A percentile compares a stretch with the other conserved stretches of the same genome.
phyloP scores from a whole-genome alignment of 257 asterid species.

The Leonotis leonurus region DNA sequence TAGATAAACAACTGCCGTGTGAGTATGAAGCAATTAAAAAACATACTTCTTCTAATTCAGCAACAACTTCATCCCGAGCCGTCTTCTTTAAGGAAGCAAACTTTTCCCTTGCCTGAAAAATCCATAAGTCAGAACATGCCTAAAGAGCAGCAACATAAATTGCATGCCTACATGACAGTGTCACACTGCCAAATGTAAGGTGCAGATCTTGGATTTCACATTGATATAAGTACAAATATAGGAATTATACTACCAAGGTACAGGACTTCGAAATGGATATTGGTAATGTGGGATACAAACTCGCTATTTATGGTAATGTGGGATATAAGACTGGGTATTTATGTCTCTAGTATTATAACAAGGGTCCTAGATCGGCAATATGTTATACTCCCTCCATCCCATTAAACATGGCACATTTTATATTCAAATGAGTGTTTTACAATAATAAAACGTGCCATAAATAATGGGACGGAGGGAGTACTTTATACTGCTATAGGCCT shows the following conservation, averaged over 20 bases:
- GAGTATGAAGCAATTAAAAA: constrained; percentile 12
- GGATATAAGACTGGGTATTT: no score
- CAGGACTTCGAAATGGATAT: neutral
- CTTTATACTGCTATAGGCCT: no score
- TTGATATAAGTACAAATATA: neutral
- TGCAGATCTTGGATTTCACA: neutral
- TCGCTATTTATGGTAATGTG: no score
- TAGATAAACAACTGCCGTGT: neutral
- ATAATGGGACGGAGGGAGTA: no score
- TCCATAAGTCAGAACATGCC: constrained; percentile 10
- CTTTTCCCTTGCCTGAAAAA: constrained; percentile 80
- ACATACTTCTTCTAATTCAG: constrained; percentile 82
- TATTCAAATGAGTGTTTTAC: no score
- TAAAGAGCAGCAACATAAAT: neutral
- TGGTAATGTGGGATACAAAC: neutral
- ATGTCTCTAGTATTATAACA: neutral
- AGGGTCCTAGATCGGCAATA: neutral
- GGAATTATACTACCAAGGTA: neutral
- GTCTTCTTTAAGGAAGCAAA: constrained; percentile 82
- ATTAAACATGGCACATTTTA: no score
- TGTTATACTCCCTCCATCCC: no score
- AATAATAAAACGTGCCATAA: no score
- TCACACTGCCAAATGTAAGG: neutral
- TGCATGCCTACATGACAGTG: constrained; percentile 1
- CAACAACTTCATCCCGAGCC: constrained; percentile 75